Conservation (phyloP, 2,329 filamentous ascomycete genomes). For the Alternaria gansuensis region DNA sequence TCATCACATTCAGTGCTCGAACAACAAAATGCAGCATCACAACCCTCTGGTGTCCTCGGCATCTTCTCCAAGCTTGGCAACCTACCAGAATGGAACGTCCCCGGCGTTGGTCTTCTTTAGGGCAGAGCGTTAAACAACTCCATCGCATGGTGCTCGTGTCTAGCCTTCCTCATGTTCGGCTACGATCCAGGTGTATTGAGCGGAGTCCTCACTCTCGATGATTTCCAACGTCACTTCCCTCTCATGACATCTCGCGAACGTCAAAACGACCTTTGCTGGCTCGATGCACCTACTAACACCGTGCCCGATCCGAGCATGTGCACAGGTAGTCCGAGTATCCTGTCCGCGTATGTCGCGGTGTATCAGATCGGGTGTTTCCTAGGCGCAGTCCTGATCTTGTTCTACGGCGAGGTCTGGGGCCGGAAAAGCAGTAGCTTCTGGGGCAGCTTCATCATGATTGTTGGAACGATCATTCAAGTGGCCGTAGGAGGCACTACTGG, state of each 20-base stretch:
- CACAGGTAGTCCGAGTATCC: constrained; percentile 27
- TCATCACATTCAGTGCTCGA: constrained; percentile 2
- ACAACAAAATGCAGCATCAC: constrained; percentile 12
- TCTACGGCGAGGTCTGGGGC: constrained; percentile 65
- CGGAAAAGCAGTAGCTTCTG: constrained; percentile 49
- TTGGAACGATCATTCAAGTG: constrained; percentile 67
- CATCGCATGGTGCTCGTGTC: constrained; percentile 31
- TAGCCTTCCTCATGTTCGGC: constrained; percentile 55
- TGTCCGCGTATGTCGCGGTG: constrained; percentile 27
- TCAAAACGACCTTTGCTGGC: constrained; percentile 27
- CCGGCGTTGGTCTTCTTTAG: constrained; percentile 21
- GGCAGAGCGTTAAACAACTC: constrained; percentile 27
- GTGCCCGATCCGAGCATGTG: constrained; percentile 22
- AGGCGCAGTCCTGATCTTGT: constrained; percentile 48
- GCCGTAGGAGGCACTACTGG: constrained; percentile 14
- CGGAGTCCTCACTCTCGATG: constrained; percentile 69
- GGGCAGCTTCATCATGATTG: constrained; percentile 28
- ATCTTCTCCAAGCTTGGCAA: constrained; percentile 23
- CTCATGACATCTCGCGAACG: constrained; percentile 28
- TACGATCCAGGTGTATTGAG: constrained; percentile 74
- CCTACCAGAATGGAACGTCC: constrained; percentile 31
- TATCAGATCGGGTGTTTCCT: constrained; percentile 54
- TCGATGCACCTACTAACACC: constrained; percentile 21
- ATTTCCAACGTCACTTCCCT: constrained; percentile 59
- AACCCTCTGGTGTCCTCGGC: constrained; percentile 10